Evolutionary conservation across 139 green algal species (phyloP), one percentile per base, ranked within the genome.

Genomic region (Chlorella sorokiniana): DNA sequence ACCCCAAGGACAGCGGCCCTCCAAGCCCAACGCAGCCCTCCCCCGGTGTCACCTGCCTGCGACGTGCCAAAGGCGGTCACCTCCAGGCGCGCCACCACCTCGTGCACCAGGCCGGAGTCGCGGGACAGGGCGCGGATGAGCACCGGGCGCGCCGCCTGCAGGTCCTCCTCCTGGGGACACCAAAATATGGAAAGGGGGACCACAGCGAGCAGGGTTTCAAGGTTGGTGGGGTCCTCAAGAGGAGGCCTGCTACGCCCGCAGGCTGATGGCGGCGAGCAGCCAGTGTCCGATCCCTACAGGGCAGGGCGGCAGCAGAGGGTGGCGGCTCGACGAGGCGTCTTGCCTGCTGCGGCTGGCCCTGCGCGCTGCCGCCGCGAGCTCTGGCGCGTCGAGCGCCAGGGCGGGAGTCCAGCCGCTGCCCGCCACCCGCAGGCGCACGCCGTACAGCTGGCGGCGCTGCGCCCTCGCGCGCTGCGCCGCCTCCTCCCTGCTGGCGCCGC

Each of bases 1-100:
- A n/a, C n/a, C 78, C 51, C 79, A 44, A 62, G 44, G 22, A 20
- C 64, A 77, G 59, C 74, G 51, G 61, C 75, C 74, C 25, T 69
- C 37, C 23, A 63, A 41, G 51, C 65, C 65, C 27, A 41, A 23
- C 38, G 45, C 64, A 22, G 3, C 35, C 62, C 40, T 45, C 41
- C 59, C 22, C 22, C 45, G 14, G 14, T 25, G 10, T 2, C n/a
- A n/a, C 64, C 0, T 20, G 79, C 76, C 75, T 80, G 69, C 10
- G 70, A 83, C 25, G 76, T 76, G 35, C 48, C 63, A n/a, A 59
- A 80, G 22, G 79, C 72, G 3, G 80, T 78, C 25, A 81, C 74
- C 31, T 92, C 88, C 14, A 93, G 81, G 11, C 89, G 79, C 10
- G 84, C 82, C 25, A 90, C 84, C 37, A 93, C 77, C 85, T 94